These are phyloP conservation scores for Ogataea salicorniae DNA, from an alignment of 805 yeast species.

Conservation along the genomic window DNA sequence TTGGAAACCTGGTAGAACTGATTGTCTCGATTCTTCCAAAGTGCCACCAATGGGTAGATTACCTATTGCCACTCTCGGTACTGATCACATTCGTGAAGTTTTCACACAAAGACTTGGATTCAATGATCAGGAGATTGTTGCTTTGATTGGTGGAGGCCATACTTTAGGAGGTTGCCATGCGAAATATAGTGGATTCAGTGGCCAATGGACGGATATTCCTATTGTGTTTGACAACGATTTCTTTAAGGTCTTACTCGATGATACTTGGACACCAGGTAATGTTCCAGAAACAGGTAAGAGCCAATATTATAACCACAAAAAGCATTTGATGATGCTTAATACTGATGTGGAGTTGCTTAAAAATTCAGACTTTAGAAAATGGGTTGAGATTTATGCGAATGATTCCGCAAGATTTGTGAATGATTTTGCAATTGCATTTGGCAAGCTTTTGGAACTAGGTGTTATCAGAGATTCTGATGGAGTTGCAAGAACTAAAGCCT, in stretches of 20 bases:
- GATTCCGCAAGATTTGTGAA: slow-evolving; percentile 57
- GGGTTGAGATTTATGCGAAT: slow-evolving; percentile 64
- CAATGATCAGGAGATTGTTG: slow-evolving; percentile 66
- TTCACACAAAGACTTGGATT: slow-evolving; percentile 60
- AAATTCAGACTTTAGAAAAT: slow-evolving; percentile 52
- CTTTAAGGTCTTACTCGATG: slow-evolving; percentile 43
- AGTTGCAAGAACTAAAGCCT: slow-evolving; percentile 26
- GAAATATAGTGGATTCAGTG: slow-evolving; percentile 43
- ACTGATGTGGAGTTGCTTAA: slow-evolving; percentile 64
- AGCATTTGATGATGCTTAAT: slow-evolving; percentile 74
- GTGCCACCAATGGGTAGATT: slow-evolving; percentile 65
- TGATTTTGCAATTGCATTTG: slow-evolving; percentile 64
- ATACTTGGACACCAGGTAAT: slow-evolving; percentile 33
- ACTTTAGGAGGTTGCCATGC: slow-evolving; percentile 73
- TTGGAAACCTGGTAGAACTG: slow-evolving; percentile 83
- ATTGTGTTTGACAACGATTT: slow-evolving; percentile 39
- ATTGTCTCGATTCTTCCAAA: slow-evolving; percentile 42
- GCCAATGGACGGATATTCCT: slow-evolving; percentile 42
- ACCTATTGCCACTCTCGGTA: slow-evolving; percentile 67
- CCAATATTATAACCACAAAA: slow-evolving; percentile 35
- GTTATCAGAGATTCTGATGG: slow-evolving; percentile 32
- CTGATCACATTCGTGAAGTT: slow-evolving; percentile 57
- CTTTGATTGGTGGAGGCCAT: slow-evolving; percentile 73
- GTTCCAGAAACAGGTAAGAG: slow-evolving; percentile 39
- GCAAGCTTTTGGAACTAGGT: slow-evolving; percentile 50